Evolutionary conservation across 1,284 basidiomycete genomes (phyloP), one percentile per base, ranked within the genome.

Genomic region (Ceratobasidium sp.): DNA sequence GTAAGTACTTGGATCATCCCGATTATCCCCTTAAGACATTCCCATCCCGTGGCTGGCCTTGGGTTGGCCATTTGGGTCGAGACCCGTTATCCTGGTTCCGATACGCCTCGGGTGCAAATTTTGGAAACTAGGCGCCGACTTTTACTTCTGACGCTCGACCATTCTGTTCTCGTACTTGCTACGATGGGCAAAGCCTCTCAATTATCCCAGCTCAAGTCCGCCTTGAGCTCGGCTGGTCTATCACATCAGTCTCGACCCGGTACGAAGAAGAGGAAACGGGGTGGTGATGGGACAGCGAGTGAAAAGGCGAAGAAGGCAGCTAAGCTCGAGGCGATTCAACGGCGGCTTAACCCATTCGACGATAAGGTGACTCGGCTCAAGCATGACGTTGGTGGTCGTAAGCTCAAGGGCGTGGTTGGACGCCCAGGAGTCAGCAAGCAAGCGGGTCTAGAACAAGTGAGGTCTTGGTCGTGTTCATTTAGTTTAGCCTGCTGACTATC

Each of bases 321-420:
- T n/a, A 95, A 92, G 84, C 90, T 98, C 67, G 91, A 91, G 79
- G 93, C 94, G 83, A 97, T 99, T 80, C 92, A 95, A 80, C 88
- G 91, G 80, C 91, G 90, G 81, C 89, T 99, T 82, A 99, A 99
- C 87, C 95, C 95, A 40, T 99, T 99, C 86, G 97, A 99, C 84
- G 89, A 93, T 82, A 94, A 95, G 82, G 93, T 96, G 83, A 97
- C 94, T 6, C 95, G 93, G 84, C 88, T 95, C 67, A 99, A 99
- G 86, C 95, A 97, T 84, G 94, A 97, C 85, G 95, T 97, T 12
- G 95, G 93, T 7, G 97, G 95, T 20, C 87, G 94, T 67, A 95
- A 93, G 84, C 87, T 97, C 60, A 96, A 95, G 84, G 97, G 97
- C 61, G 89, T 93, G 0, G 88, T 87, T 2, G 97, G 97, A 4